Conservation (phyloP, 2,329 filamentous ascomycete genomes). For the Fusarium haematococcum region DNA sequence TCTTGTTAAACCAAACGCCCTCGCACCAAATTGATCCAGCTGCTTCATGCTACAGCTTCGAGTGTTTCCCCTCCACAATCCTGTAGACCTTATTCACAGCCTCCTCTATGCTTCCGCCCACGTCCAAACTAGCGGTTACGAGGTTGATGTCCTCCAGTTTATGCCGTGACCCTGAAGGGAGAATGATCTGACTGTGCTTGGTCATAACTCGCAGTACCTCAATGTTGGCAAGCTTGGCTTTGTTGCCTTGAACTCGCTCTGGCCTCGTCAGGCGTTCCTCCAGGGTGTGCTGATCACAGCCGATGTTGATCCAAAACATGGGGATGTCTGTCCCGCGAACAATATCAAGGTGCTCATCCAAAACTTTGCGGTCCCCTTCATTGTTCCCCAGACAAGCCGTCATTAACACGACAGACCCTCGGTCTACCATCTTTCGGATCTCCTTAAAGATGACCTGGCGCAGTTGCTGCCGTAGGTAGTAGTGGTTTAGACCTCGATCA, state of each 20-base stretch:
- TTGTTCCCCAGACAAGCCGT: constrained; percentile 12
- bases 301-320: constrained; percentile 22
- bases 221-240: not conserved
- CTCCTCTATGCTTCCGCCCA: not conserved
- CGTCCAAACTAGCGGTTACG: not conserved
- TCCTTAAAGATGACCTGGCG: constrained; percentile 23
- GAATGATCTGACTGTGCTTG: not conserved
- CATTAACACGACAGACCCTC: constrained; percentile 16
- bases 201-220: not conserved
- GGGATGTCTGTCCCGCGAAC: constrained; percentile 3
- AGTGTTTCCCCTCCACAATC: not conserved
- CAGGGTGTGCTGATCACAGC: not conserved
- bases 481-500: constrained; percentile 3
- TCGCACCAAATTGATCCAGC: not conserved
- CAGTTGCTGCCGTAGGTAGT: not conserved
- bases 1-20: not conserved
- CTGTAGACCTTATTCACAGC: not conserved
- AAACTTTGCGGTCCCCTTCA: not conserved
- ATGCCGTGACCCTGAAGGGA: not conserved
- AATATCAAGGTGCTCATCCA: constrained; percentile 8
- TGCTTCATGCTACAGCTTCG: not conserved
- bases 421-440: constrained; percentile 9
- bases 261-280: not conserved
- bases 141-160: not conserved
- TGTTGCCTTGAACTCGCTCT: not conserved